phyloP scores from a whole-genome alignment of 371 early-diverging fungal species.

The Rhizoclosmatium hyalinum region DNA sequence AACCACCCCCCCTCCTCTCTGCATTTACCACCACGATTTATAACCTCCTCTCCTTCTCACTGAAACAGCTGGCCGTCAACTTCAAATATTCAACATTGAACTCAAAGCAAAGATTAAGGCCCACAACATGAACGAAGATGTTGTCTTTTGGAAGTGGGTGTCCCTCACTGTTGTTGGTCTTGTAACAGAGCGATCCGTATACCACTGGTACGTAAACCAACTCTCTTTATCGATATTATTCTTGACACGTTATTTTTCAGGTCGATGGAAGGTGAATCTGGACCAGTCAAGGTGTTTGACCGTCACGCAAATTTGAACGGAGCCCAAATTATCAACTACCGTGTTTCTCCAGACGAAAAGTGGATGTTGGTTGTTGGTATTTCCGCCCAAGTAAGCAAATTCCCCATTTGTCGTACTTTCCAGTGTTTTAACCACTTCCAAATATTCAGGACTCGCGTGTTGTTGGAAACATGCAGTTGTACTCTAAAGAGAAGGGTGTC shows the following conservation, averaged over 20 bases:
- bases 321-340: constrained; percentile 95
- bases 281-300: constrained; percentile 92
- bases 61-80: constrained; percentile 77
- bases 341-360: constrained; percentile 84
- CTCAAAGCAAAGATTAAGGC: constrained; percentile 93
- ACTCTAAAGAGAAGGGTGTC: constrained; percentile 88
- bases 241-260: constrained; percentile 9
- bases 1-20: too few relatives aligned
- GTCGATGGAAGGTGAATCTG: constrained; percentile 87
- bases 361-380: constrained; percentile 96
- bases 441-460: constrained; percentile 76
- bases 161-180: constrained; percentile 86
- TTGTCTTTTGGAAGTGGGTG: constrained; percentile 97
- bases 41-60: too few relatives aligned
- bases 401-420: neutral
- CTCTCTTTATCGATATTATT: neutral
- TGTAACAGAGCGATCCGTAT: constrained; percentile 87
- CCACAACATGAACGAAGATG: constrained; percentile 89
- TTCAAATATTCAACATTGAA: constrained; percentile 97
- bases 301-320: constrained; percentile 82
- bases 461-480: constrained; percentile 95
- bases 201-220: constrained; percentile 76
- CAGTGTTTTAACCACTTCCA: neutral
- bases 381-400: constrained; percentile 71
- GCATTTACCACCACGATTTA: too few relatives aligned